Conservation (phyloP, 331 rosid species). For the Telfairia occidentalis region DNA sequence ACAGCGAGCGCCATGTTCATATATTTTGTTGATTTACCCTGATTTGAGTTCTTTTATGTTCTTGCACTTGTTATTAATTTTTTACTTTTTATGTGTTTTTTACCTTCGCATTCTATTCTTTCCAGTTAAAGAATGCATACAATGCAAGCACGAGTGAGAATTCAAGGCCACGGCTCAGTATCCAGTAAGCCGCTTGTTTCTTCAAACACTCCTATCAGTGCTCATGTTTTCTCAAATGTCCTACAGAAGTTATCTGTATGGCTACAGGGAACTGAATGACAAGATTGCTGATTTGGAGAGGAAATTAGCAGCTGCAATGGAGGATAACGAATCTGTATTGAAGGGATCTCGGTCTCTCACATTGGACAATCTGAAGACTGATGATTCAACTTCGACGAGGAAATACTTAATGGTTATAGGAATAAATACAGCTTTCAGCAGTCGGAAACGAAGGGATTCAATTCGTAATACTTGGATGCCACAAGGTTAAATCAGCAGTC, state of each 20-base stretch:
- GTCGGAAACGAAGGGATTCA: slow-evolving; percentile 73
- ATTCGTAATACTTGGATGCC: slow-evolving; percentile 92
- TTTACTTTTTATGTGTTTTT: neutral
- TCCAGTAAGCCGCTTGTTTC: slow-evolving; percentile 1
- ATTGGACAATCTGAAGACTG: slow-evolving; percentile 28
- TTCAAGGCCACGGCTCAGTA: slow-evolving; percentile 14
- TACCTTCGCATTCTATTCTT: neutral
- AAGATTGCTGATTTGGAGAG: slow-evolving; percentile 38
- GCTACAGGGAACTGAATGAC: slow-evolving; percentile 46
- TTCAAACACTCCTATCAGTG: neutral
- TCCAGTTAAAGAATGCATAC: neutral
- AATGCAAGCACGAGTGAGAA: slow-evolving; percentile 32
- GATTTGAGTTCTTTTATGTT: neutral
- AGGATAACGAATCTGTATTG: slow-evolving; percentile 22
- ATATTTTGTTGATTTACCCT: neutral
- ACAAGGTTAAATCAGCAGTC: slow-evolving; percentile 18
- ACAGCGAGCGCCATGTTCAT: neutral
- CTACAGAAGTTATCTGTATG: neutral
- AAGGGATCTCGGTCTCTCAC: slow-evolving; percentile 23
- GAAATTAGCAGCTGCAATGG: slow-evolving; percentile 33
- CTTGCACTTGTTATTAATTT: neutral
- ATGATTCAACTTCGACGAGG: slow-evolving; percentile 33
- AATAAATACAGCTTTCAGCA: slow-evolving; percentile 21
- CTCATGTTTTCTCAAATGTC: neutral
- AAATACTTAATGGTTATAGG: slow-evolving; percentile 76